phyloP scores from a whole-genome alignment of 2,329 filamentous ascomycete genomes.

The Hypoxylon sp. region DNA sequence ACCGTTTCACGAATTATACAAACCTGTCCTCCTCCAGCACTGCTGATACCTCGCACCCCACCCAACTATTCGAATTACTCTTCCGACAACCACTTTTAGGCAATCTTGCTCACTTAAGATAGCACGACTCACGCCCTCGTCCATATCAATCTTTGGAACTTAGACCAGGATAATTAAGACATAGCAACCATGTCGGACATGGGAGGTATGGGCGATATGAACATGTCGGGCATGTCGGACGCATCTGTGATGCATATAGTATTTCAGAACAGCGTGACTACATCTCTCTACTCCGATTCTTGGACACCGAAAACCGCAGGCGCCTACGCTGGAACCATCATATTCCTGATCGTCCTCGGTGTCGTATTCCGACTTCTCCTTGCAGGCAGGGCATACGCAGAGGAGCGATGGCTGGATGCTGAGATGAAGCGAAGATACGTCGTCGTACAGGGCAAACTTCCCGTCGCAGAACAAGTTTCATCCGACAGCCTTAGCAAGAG shows the following conservation, averaged over 20 bases:
- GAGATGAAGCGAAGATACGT: constrained; percentile 84
- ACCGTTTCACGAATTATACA: constrained; percentile 20
- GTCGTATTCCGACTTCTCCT: constrained; percentile 77
- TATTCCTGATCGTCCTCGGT: constrained; percentile 86
- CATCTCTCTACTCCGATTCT: constrained; percentile 68
- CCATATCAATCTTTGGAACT: neutral
- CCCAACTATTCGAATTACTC: neutral
- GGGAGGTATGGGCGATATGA: constrained; percentile 45
- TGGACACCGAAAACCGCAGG: constrained; percentile 82
- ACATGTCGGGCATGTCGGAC: constrained; percentile 41
- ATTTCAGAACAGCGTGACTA: constrained; percentile 69
- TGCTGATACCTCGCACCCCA: neutral
- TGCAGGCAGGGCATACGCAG: constrained; percentile 75
- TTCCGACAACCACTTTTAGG: neutral
- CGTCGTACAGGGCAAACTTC: constrained; percentile 74
- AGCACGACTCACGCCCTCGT: neutral
- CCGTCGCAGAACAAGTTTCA: constrained; percentile 70
- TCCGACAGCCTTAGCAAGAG: constrained; percentile 73
- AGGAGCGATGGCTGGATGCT: constrained; percentile 74
- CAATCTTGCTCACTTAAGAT: neutral
- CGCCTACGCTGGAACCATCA: constrained; percentile 88
- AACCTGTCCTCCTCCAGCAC: constrained; percentile 2
- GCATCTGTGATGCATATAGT: constrained; percentile 57
- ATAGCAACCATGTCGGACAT: constrained; percentile 29
- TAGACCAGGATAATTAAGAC: constrained; percentile 1